These are phyloP conservation scores for Erysimum cheiranthoides DNA, from an alignment of 345 rosid species.

Conservation along the genomic window DNA sequence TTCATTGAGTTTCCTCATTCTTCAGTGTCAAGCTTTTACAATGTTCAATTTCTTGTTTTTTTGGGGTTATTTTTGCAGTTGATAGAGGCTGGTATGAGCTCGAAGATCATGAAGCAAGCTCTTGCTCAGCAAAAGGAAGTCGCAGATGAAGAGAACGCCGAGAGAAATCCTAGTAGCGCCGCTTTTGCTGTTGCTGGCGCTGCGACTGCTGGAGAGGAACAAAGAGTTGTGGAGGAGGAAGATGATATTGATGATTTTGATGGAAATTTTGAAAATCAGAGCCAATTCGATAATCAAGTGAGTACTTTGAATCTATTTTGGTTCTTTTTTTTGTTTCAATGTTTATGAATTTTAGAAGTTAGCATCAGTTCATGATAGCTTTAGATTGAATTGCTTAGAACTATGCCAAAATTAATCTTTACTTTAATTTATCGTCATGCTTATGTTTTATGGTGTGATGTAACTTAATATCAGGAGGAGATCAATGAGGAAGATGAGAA, in stretches of 20 bases:
- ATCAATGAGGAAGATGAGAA: constrained; percentile 83
- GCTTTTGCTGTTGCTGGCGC: constrained; percentile 49
- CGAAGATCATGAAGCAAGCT: constrained; percentile 86
- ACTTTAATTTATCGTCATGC: constrained; percentile 3
- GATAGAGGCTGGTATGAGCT: constrained; percentile 73
- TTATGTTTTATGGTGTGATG: constrained; percentile 4
- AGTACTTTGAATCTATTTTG: not conserved
- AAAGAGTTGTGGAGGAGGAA: constrained; percentile 52
- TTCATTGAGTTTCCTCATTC: not conserved
- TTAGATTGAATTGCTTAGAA: not conserved
- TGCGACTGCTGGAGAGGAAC: constrained; percentile 48
- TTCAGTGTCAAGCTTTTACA: not conserved
- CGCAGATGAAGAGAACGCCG: constrained; percentile 63
- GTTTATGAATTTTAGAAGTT: not conserved
- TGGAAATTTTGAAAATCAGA: constrained; percentile 68
- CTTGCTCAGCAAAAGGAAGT: constrained; percentile 84
- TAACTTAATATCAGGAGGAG: constrained; percentile 56
- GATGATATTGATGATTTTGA: constrained; percentile 70
- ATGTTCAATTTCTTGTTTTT: not conserved
- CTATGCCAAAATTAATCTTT: not conserved
- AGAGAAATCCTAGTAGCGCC: constrained; percentile 42
- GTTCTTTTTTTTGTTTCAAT: not conserved
- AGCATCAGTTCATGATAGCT: not conserved
- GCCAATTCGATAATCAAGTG: constrained; percentile 64
- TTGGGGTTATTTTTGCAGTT: constrained; percentile 42